These are phyloP conservation scores for Rhodofomes roseus DNA, from an alignment of 1,284 basidiomycete genomes.

Conservation along the genomic window DNA sequence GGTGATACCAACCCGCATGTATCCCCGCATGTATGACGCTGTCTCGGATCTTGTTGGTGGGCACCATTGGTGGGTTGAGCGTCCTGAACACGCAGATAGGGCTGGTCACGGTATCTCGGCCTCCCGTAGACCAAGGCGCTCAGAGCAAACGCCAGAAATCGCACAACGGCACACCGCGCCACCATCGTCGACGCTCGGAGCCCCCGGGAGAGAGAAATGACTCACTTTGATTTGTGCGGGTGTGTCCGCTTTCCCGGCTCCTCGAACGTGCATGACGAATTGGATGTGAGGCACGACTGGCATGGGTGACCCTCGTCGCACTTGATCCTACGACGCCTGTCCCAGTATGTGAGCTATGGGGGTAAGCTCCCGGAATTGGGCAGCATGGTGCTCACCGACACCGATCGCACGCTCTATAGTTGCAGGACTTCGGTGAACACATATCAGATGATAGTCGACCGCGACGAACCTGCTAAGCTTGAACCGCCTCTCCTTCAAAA, in stretches of 20 bases:
- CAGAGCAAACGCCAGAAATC: too few relatives aligned
- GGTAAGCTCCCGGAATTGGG: neutral
- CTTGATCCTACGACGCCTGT: conserved; percentile 72
- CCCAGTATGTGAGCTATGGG: neutral
- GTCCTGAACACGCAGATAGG: too few relatives aligned
- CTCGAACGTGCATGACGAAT: conserved; percentile 77
- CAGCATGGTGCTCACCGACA: conserved; percentile 60
- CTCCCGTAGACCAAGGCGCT: neutral
- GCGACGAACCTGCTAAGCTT: conserved; percentile 72
- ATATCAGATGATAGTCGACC: neutral
- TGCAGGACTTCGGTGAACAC: neutral
- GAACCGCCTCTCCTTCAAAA: conserved; percentile 76
- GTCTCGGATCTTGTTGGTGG: too few relatives aligned
- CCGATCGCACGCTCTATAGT: conserved; percentile 73
- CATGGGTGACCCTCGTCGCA: conserved; percentile 84
- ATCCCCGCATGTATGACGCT: too few relatives aligned
- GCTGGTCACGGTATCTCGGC: neutral
- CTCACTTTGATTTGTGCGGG: conserved; percentile 80
- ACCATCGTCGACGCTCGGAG: neutral
- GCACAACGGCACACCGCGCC: too few relatives aligned
- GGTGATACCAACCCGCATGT: too few relatives aligned
- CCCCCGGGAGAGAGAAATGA: conserved; percentile 5
- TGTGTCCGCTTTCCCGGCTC: conserved; percentile 80
- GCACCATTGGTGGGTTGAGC: too few relatives aligned
- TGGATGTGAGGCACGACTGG: conserved; percentile 75